Evolutionary conservation across 1,284 basidiomycete genomes (phyloP), one percentile per base, ranked within the genome.

Genomic region (Ceratobasidium sp.): DNA sequence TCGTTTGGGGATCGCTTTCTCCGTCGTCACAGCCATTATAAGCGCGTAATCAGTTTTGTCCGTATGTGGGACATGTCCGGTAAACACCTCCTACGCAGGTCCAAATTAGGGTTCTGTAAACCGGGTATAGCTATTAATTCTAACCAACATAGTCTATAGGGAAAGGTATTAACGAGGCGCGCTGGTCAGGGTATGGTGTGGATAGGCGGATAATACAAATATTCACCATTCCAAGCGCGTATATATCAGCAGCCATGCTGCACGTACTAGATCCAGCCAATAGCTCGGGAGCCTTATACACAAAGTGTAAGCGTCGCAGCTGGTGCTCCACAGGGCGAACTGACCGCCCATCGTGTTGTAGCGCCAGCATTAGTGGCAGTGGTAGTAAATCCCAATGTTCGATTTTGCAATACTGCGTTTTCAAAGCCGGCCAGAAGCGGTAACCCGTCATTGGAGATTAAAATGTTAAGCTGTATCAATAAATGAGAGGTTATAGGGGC

Each of bases 211-310:
- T n/a, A n/a, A n/a, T n/a, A n/a, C n/a, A n/a, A 41, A 41, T 31
- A 33, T 22, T 11, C 27, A 63, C 62, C 62, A 63, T 63, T 19
- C 62, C 62, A 14, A 63, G 62, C 9, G 62, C 44, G 33, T 48
- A 63, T 33, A 63, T 24, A 17, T 63, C 62, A 8, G 62, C 24
- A 11, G 44, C 22, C 0, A 24, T 17, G 29, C 27, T 63, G 11
- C 22, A 63, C 8, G 19, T 22, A 14, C 5, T n/a, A 27, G 1
- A 1, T 5, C 45, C 62, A 4, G 27, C 14, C n/a, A 63, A 15
- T 44, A 63, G 14, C 19, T 63, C 62, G 1, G 62, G 62, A 8
- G 62, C 41, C 62, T 63, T 5, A 29, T n/a, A 8, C 27, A 22
- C 22, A 11, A n/a, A 8, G 44, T n/a, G 9, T 41, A 6, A 44